A percentile compares a stretch with the other conserved stretches of the same genome.
Evolutionary conservation across 208 protist species (phyloP).

Genomic region (Trypanosoma cruzi): DNA sequence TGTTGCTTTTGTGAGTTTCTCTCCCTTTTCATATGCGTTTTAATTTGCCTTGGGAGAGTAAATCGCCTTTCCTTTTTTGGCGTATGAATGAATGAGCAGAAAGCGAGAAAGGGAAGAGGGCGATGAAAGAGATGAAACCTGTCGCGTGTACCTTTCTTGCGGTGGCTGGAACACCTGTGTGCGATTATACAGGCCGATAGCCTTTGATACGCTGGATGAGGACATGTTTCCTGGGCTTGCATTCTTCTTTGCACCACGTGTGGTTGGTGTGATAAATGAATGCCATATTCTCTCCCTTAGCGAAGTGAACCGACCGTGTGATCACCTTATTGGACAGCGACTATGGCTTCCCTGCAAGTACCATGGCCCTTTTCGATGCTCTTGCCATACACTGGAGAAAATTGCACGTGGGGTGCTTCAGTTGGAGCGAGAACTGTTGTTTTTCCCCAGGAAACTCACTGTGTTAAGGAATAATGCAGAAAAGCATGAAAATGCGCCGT

Average conservation of each 20-base stretch:
- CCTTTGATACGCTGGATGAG: constrained; percentile 29
- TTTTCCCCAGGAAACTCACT: neutral
- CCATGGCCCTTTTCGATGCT: constrained; percentile 64
- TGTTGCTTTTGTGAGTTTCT: too few relatives aligned
- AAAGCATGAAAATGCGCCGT: constrained; percentile 14
- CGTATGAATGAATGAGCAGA: constrained; percentile 6
- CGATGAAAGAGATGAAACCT: neutral
- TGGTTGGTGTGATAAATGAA: constrained; percentile 24
- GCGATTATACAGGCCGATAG: constrained; percentile 10
- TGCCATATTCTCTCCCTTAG: constrained; percentile 9
- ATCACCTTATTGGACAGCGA: constrained; percentile 8
- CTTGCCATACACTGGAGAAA: constrained; percentile 48
- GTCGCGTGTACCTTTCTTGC: constrained; percentile 8
- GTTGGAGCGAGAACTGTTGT: constrained; percentile 45
- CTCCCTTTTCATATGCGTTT: too few relatives aligned
- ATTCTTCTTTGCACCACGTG: constrained; percentile 47
- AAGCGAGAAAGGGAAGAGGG: constrained; percentile 8
- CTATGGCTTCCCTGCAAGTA: constrained; percentile 40
- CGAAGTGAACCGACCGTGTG: constrained; percentile 17
- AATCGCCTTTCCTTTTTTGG: too few relatives aligned
- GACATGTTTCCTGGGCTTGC: constrained; percentile 36
- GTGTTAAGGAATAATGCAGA: neutral
- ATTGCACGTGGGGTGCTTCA: constrained; percentile 28
- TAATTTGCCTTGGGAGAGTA: too few relatives aligned
- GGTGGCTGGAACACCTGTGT: constrained; percentile 6